These are phyloP conservation scores for Galerina marginata DNA, from an alignment of 768 basidiomycete species.

Conservation along the genomic window DNA sequence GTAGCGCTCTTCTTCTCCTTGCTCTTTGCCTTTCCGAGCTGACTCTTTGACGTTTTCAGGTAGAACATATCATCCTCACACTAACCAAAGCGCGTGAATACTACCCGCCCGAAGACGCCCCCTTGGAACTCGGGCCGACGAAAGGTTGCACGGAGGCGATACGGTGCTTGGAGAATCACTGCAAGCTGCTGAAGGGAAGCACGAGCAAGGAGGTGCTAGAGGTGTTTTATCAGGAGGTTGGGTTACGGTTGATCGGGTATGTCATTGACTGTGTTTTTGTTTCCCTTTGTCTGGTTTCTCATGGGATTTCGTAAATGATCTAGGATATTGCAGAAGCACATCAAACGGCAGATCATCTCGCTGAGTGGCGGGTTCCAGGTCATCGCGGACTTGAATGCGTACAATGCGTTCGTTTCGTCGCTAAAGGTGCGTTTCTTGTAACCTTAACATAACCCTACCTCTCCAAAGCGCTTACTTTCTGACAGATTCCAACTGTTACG, in stretches of 20 bases:
- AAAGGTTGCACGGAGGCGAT: conserved; percentile 90
- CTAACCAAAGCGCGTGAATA: conserved; percentile 87
- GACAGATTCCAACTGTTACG: conserved; percentile 79
- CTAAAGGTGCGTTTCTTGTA: too few species aligned
- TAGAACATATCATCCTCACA: conserved; percentile 90
- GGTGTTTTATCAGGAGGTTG: conserved; percentile 98
- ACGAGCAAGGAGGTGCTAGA: conserved; percentile 96
- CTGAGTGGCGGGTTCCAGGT: conserved; percentile 93
- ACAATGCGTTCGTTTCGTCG: conserved; percentile 86
- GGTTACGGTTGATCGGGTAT: conserved; percentile 84
- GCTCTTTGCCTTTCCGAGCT: not conserved
- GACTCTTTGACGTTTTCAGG: conserved; percentile 46
- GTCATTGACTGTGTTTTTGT: conserved; percentile 31
- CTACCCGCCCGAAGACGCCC: conserved; percentile 82
- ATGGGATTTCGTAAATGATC: not conserved
- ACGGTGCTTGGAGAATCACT: conserved; percentile 87
- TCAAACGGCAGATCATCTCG: conserved; percentile 97
- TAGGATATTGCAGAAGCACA: conserved; percentile 94
- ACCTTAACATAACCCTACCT: too few species aligned
- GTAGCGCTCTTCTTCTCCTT: conserved; percentile 9
- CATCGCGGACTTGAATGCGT: conserved; percentile 95
- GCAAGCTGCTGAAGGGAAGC: conserved; percentile 88
- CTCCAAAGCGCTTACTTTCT: too few species aligned
- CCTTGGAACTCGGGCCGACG: conserved; percentile 85
- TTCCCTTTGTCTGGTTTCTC: not conserved